Conservation (phyloP, 1,284 basidiomycete species). For the Microbotryum lychnidis-dioicae region DNA sequence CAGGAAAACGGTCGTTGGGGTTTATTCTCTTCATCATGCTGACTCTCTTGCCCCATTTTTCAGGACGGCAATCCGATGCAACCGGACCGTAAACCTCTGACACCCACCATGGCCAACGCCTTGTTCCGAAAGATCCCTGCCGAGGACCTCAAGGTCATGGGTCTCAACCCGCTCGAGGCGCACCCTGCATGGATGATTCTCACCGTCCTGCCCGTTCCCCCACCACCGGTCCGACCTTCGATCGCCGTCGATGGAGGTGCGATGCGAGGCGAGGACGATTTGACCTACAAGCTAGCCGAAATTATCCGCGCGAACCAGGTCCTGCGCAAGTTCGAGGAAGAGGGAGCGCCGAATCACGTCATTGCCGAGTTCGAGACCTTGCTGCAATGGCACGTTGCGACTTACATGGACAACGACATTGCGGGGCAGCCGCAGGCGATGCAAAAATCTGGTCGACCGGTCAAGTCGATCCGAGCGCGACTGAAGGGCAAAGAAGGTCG, state of each 20-base stretch:
- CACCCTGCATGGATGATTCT: constrained; percentile 99
- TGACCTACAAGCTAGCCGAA: constrained; percentile 97
- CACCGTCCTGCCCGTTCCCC: constrained; percentile 94
- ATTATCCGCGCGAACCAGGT: constrained; percentile 94
- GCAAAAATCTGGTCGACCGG: constrained; percentile 94
- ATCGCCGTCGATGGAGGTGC: constrained; percentile 93
- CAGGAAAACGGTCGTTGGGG: not conserved
- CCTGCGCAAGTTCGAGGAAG: constrained; percentile 86
- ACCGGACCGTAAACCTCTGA: constrained; percentile 80
- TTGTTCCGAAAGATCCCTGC: constrained; percentile 81
- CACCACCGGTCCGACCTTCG: constrained; percentile 94
- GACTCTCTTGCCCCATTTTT: constrained; percentile 6
- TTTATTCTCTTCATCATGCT: not conserved
- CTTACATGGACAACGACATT: constrained; percentile 99
- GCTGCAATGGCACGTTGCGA: constrained; percentile 96
- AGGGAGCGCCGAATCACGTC: constrained; percentile 93
- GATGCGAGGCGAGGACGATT: constrained; percentile 93
- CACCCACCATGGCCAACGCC: constrained; percentile 73
- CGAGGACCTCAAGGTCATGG: constrained; percentile 80
- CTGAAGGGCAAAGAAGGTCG: constrained; percentile 99
- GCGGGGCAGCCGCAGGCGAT: constrained; percentile 95
- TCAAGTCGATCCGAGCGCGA: constrained; percentile 96
- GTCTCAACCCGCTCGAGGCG: constrained; percentile 90
- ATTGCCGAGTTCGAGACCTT: constrained; percentile 94
- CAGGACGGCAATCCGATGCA: constrained; percentile 75